A percentile compares a stretch with the other conserved stretches of the same genome.
Conservation (phyloP, 2,329 filamentous ascomycete species). For the Beauveria sp. region DNA sequence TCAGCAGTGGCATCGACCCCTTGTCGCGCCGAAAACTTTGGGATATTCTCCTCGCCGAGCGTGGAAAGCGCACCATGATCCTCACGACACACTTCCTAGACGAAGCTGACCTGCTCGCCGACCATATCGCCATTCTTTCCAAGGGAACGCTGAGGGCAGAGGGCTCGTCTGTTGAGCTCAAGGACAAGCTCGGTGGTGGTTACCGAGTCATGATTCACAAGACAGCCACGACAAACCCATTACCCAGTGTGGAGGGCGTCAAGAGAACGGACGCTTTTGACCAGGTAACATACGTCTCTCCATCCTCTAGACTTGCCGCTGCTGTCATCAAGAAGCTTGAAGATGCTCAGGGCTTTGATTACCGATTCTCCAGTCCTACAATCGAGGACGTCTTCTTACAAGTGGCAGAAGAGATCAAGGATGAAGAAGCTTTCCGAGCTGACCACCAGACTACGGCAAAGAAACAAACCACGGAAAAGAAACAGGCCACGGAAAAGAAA, state of each 20-base stretch:
- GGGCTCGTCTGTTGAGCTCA: slow-evolving; percentile 79
- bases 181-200: slow-evolving; percentile 72
- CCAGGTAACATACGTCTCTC: slow-evolving; percentile 63
- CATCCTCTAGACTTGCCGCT: slow-evolving; percentile 63
- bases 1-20: slow-evolving; percentile 81
- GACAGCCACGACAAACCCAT: slow-evolving; percentile 38
- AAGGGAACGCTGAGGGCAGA: slow-evolving; percentile 75
- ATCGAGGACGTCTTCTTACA: slow-evolving; percentile 91
- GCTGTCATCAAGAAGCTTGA: slow-evolving; percentile 65
- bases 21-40: slow-evolving; percentile 83
- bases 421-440: slow-evolving; percentile 33
- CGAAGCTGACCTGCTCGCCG: slow-evolving; percentile 82
- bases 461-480: slow-evolving; percentile 18
- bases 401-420: slow-evolving; percentile 70
- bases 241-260: slow-evolving; percentile 47
- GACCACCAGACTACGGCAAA: slow-evolving; percentile 19
- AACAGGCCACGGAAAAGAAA: slow-evolving; percentile 19
- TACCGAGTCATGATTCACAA: slow-evolving; percentile 74
- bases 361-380: slow-evolving; percentile 79
- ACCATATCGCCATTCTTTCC: slow-evolving; percentile 82
- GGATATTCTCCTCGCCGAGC: slow-evolving; percentile 84
- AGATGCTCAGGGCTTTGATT: slow-evolving; percentile 59
- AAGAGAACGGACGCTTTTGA: slow-evolving; percentile 57
- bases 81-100: slow-evolving; percentile 91
- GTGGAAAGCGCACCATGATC: slow-evolving; percentile 74